Base-by-base conservation (phyloP, 768 basidiomycete species). In the Cystobasidium tubakii region DNA sequence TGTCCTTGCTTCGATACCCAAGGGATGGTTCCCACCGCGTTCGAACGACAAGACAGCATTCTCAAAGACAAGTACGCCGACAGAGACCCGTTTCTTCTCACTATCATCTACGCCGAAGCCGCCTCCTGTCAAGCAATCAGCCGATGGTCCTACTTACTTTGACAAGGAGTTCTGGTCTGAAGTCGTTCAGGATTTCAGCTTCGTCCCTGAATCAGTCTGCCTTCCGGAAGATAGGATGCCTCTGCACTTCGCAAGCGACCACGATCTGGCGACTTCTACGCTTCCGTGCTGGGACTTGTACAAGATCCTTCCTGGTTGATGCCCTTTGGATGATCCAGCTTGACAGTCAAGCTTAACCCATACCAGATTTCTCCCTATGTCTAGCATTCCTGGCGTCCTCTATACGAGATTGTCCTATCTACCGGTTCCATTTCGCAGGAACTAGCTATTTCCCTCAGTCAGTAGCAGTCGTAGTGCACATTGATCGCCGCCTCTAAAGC, bases 281-380 rank as follows among this genome's bases (percentile, higher is more conserved):
- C 55, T 71, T 54, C 69, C 69, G 1, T 42, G 44, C 54, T 71
- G 69, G 69, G 69, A 71, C 39, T 34, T 71, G 25, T 71, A 71
- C 44, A 65, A 46, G 39, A 65, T 65, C 23, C 27, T 65, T 17
- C 57, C 57, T 29, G 57, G 29, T 23, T 60, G 27, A 29, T 27
- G 57, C 57, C 57, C 21, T 9, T 3, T 23, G 12, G 27, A 29
- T 27, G 57, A 2, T 34, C 10, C 57, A 27, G 57, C 57, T 29
- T 60, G 29, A 23, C 57, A 4, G 21, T n/a, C 46, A 50, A 50
- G 46, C 46, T n/a, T n/a, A n/a, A n/a, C n/a, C n/a, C n/a, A n/a
- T n/a, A n/a, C n/a, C n/a, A n/a, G n/a, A n/a, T n/a, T n/a, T n/a
- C n/a, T n/a, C n/a, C n/a, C n/a, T n/a, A n/a, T n/a, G n/a, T n/a